A percentile compares a stretch with the other conserved stretches of the same genome.
phyloP scores from a whole-genome alignment of 1,284 basidiomycete species.

The Apiotrichum akiyoshidainum region DNA sequence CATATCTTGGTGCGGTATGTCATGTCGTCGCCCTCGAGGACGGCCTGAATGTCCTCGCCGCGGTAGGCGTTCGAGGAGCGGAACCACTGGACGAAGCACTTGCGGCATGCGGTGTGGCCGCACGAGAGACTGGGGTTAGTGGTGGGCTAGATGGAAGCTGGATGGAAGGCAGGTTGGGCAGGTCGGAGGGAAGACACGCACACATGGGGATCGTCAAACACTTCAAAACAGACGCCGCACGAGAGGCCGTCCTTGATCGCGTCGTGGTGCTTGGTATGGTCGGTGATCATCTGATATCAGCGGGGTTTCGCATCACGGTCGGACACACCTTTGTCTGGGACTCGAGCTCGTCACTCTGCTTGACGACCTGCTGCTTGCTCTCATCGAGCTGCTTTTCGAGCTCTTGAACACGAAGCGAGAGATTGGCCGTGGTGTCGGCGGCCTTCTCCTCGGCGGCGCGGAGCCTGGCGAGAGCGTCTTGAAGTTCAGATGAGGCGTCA shows the following conservation, averaged over 20 bases:
- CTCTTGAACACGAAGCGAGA: conserved; percentile 7
- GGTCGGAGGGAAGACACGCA: conserved; percentile 21
- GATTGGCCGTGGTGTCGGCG: background rate
- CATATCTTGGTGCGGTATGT: conserved; percentile 43
- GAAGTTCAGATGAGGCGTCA: too few relatives aligned
- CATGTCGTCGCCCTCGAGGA: conserved; percentile 27
- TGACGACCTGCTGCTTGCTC: conserved; percentile 9
- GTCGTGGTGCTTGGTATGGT: conserved; percentile 30
- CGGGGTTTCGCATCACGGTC: background rate
- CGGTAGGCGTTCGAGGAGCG: conserved; percentile 39
- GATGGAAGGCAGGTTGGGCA: too few relatives aligned
- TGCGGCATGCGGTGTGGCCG: conserved; percentile 46
- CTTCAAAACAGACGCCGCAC: conserved; percentile 45
- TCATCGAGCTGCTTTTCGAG: conserved; percentile 10
- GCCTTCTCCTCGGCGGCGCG: conserved; percentile 1
- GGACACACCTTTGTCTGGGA: conserved; percentile 8
- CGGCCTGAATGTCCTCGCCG: conserved; percentile 18
- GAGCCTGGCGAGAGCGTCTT: background rate
- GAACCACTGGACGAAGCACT: conserved; percentile 45
- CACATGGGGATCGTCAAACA: conserved; percentile 46
- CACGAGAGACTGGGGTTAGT: conserved; percentile 36
- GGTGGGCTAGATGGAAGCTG: too few relatives aligned
- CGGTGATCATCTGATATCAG: conserved; percentile 15
- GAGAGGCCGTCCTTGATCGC: conserved; percentile 35
- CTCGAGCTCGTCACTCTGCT: conserved; percentile 19